Conservation (phyloP, 2,329 filamentous ascomycete species). For the Pestalotiopsis sp. region DNA sequence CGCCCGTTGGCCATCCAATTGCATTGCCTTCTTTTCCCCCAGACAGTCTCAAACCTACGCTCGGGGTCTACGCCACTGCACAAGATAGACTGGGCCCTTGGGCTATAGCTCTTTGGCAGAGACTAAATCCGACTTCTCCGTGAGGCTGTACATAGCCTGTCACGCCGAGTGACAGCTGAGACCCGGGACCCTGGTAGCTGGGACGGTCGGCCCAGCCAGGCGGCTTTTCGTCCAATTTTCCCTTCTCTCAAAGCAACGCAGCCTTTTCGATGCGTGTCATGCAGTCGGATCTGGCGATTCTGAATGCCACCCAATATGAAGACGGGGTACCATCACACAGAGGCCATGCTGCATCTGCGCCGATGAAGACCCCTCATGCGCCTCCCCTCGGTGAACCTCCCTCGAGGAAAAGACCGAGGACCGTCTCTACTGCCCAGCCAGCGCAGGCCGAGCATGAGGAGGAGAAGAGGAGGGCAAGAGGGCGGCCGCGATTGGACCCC, state of each 20-base stretch:
- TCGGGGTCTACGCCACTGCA: background rate
- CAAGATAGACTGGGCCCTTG: background rate
- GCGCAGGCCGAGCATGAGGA: conserved; percentile 42
- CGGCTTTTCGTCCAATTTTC: background rate
- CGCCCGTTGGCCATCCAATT: background rate
- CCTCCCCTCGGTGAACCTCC: conserved; percentile 11
- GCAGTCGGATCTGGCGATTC: conserved; percentile 42
- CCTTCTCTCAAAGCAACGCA: background rate
- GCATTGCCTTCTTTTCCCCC: background rate
- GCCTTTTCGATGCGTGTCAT: conserved; percentile 19
- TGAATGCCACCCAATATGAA: conserved; percentile 50
- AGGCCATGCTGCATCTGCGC: conserved; percentile 17
- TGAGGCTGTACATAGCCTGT: background rate
- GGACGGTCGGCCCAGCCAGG: background rate
- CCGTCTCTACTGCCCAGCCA: conserved; percentile 24
- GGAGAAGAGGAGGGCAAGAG: conserved; percentile 65
- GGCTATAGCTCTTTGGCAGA: background rate
- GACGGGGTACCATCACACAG: conserved; percentile 30
- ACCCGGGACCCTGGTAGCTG: background rate
- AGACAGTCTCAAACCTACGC: background rate
- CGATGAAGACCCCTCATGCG: conserved; percentile 18
- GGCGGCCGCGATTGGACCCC: conserved; percentile 75
- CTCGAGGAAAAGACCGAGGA: conserved; percentile 34
- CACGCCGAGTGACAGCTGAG: background rate
- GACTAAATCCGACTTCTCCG: background rate